Conservation (phyloP, 768 basidiomycete genomes). For the Floccularia luteovirens region DNA sequence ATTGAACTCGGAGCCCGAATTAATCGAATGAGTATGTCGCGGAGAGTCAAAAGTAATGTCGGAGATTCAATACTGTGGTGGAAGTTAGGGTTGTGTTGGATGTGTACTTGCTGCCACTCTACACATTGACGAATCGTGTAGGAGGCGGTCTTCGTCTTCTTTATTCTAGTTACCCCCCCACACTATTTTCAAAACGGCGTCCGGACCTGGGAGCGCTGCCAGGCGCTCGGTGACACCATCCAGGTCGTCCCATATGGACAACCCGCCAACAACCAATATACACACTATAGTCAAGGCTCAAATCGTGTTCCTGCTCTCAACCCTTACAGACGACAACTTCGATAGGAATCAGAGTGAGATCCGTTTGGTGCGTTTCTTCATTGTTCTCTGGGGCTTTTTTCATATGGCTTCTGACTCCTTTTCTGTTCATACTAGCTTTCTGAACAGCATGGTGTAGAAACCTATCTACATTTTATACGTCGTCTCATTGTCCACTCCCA, state of each 20-base stretch:
- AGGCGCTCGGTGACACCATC: slow-evolving; percentile 70
- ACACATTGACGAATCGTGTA: slow-evolving; percentile 33
- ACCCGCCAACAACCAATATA: slow-evolving; percentile 77
- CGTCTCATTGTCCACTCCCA: slow-evolving; percentile 89
- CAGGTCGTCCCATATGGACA: slow-evolving; percentile 86
- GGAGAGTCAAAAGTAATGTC: slow-evolving; percentile 20
- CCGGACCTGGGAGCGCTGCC: slow-evolving; percentile 59
- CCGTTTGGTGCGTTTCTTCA: slow-evolving; percentile 61
- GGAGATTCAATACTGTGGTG: slow-evolving; percentile 20
- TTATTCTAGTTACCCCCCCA: slow-evolving; percentile 28
- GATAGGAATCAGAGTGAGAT: slow-evolving; percentile 93
- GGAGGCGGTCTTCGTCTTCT: slow-evolving; percentile 31
- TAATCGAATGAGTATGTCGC: slow-evolving; percentile 4
- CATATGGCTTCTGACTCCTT: slow-evolving; percentile 8
- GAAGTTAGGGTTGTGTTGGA: slow-evolving; percentile 14
- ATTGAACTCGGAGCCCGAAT: not conserved
- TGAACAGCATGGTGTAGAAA: slow-evolving; percentile 95
- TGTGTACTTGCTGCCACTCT: slow-evolving; percentile 26
- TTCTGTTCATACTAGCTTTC: slow-evolving; percentile 90
- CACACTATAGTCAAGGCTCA: slow-evolving; percentile 94
- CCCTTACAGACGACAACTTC: slow-evolving; percentile 95
- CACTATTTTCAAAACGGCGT: slow-evolving; percentile 59
- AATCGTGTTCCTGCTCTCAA: slow-evolving; percentile 95
- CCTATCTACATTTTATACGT: slow-evolving; percentile 95
- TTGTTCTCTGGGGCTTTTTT: slow-evolving; percentile 4